Evolutionary conservation across 2,329 filamentous ascomycete genomes (phyloP), one percentile per base, ranked within the genome.

Genomic region (Pochonia chlamydosporia): DNA sequence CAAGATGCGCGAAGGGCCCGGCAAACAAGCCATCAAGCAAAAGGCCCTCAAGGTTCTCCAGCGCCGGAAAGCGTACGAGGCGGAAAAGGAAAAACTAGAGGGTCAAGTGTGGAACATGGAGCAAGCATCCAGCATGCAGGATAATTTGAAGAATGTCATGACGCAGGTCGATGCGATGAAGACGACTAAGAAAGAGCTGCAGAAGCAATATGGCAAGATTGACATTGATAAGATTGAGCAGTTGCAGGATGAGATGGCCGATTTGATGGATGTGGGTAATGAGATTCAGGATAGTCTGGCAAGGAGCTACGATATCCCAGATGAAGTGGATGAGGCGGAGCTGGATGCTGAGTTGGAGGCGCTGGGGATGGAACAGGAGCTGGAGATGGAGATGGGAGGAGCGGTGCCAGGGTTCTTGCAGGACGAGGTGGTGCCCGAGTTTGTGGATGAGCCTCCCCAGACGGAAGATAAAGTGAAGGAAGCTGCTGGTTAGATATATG

Each of bases 101-200:
- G 80, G 85, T 55, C 93, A 99, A 71, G 89, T 89, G 20, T 97
- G 91, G 91, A 97, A 97, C 72, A 96, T 99, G 91, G 91, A 97
- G 72, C 91, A 96, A 70, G 91, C 92, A 3, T 87, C 87, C 64
- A 95, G 91, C 79, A 96, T 97, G 92, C 90, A 95, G 72, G 92
- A 97, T 71, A 97, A 97, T 63, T 79, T 99, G 45, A 93, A 95
- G 68, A 97, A 97, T 68, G 92, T 93, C 53, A 96, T 96, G 91
- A 95, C 90, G 16, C 96, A 93, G 24, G 91, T 97, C 39, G 92
- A 97, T 65, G 91, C 92, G 10, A 92, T 99, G 81, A 95, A 96
- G 79, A 90, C 87, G 2, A 96, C 92, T 21, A 96, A 93, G 60
- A 96, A 96, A 72, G 85, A 89, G 60, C 78, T 99, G 54, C 84